Conservation (phyloP, 2,329 filamentous ascomycete species). For the Alternaria tenuissima region DNA sequence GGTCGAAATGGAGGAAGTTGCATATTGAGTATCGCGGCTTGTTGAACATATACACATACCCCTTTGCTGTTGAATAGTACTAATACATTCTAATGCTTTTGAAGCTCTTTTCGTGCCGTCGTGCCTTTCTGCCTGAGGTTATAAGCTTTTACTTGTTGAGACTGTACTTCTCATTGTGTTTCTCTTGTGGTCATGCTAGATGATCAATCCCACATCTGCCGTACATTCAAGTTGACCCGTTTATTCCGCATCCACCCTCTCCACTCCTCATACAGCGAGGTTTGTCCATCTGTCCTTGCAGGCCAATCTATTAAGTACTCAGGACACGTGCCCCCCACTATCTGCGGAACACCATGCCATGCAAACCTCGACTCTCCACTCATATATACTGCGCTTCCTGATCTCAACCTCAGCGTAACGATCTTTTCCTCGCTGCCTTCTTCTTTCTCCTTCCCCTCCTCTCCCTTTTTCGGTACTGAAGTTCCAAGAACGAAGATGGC, state of each 20-base stretch:
- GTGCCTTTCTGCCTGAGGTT: neutral
- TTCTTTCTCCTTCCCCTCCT: neutral
- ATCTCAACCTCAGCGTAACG: conserved; percentile 63
- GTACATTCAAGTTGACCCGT: conserved; percentile 88
- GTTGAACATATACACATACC: conserved; percentile 7
- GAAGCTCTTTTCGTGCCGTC: neutral
- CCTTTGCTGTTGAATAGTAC: neutral
- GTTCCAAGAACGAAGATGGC: conserved; percentile 82
- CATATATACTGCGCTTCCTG: conserved; percentile 94
- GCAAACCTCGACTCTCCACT: conserved; percentile 80
- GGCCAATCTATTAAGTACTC: conserved; percentile 79
- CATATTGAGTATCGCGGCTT: neutral
- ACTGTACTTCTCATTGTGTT: neutral
- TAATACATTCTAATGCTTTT: conserved; percentile 8
- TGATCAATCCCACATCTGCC: conserved; percentile 75
- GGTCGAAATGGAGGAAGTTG: neutral
- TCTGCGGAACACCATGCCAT: conserved; percentile 94
- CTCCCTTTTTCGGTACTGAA: neutral
- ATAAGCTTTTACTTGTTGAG: no score
- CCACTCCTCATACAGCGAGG: conserved; percentile 70
- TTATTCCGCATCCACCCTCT: conserved; percentile 88
- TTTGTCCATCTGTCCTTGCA: conserved; percentile 43
- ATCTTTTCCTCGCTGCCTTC: conserved; percentile 32
- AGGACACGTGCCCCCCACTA: conserved; percentile 81
- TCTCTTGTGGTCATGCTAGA: neutral